phyloP scores from a whole-genome alignment of 495 filamentous ascomycete genomes.

The Platismatia glauca region DNA sequence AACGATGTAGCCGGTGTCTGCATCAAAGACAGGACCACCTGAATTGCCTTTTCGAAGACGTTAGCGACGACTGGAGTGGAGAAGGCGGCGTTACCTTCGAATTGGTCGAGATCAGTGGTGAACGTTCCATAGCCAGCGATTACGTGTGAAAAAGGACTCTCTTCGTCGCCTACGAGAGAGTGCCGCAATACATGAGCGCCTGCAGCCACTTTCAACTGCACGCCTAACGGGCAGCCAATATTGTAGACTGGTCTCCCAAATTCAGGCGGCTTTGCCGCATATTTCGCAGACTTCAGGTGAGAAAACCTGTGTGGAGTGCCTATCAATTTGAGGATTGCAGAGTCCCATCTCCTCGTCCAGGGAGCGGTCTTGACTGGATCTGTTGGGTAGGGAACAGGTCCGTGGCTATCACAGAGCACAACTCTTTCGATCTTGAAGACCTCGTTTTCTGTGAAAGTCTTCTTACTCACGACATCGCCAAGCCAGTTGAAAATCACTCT shows the following conservation, averaged over 20 bases:
- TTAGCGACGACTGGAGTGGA: neutral
- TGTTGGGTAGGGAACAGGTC: neutral
- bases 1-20: neutral
- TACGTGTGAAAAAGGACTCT: neutral
- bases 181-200: neutral
- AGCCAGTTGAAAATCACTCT: neutral
- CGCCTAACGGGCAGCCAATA: neutral
- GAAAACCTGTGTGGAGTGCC: neutral
- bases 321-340: neutral
- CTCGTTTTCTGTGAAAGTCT: neutral
- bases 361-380: neutral
- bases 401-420: neutral
- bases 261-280: neutral
- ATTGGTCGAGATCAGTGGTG: neutral
- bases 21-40: neutral
- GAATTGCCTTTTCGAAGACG: neutral
- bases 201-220: neutral
- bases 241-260: constrained; percentile 2
- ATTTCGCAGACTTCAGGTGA: neutral
- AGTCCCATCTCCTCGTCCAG: neutral
- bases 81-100: neutral
- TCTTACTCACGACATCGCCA: neutral
- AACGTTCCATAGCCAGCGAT: neutral
- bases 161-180: neutral
- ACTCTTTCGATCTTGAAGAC: neutral